Percentiles rank a stretch among this genome's conserved stretches.
phyloP scores from a whole-genome alignment of 352 stramenopile species.

The Phytophthora pseudosyringae region DNA sequence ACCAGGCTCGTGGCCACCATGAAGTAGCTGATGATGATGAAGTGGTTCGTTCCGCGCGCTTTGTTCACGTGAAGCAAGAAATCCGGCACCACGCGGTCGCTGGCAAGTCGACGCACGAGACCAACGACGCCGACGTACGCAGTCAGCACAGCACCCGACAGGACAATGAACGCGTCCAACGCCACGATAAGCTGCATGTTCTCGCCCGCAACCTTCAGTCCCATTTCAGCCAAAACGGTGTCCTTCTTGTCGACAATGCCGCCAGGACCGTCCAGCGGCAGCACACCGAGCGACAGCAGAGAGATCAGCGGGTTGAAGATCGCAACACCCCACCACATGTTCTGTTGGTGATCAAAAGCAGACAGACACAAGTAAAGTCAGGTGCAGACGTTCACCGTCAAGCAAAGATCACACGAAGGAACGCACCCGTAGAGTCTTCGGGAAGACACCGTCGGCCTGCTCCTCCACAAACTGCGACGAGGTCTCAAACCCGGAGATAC shows the following conservation, averaged over 20 bases:
- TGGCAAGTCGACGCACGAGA: conserved; percentile 91
- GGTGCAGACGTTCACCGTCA: not conserved
- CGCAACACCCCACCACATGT: conserved; percentile 94
- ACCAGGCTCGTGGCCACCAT: conserved; percentile 89
- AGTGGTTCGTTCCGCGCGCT: conserved; percentile 90
- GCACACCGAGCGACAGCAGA: conserved; percentile 89
- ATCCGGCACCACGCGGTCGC: conserved; percentile 86
- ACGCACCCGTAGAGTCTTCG: conserved; percentile 89
- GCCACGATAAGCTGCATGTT: conserved; percentile 82
- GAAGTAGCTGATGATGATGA: conserved; percentile 93
- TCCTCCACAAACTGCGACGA: conserved; percentile 96
- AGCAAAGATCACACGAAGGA: not conserved
- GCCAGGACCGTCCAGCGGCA: conserved; percentile 78
- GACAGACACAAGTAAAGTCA: conserved; percentile 11
- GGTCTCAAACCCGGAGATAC: conserved; percentile 95
- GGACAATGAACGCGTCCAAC: conserved; percentile 94
- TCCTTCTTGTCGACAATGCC: conserved; percentile 87
- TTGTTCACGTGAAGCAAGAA: conserved; percentile 87
- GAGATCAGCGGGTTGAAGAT: conserved; percentile 96
- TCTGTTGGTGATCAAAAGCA: conserved; percentile 42
- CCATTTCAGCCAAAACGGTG: conserved; percentile 93
- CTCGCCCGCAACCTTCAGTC: conserved; percentile 76
- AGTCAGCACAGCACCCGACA: conserved; percentile 93
- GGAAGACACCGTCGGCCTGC: conserved; percentile 94
- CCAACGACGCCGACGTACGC: conserved; percentile 94